These are phyloP conservation scores for Ceratobasidium sp. DNA, from an alignment of 1,284 basidiomycete genomes.

Conservation along the genomic window DNA sequence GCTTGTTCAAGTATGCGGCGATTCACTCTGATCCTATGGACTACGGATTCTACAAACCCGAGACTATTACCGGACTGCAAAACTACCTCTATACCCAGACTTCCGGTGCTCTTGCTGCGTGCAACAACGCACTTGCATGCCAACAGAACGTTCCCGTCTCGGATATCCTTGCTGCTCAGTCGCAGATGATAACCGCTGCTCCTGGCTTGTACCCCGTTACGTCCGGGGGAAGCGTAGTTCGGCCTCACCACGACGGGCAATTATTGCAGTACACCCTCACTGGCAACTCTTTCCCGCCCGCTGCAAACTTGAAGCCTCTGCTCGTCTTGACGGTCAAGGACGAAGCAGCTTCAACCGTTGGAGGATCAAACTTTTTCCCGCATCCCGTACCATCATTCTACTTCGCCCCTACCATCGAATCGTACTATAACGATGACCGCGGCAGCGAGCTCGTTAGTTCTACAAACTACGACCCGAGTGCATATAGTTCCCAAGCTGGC, in stretches of 20 bases:
- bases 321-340: slow-evolving; percentile 72
- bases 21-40: slow-evolving; percentile 87
- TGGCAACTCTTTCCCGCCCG: slow-evolving; percentile 59
- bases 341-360: slow-evolving; percentile 69
- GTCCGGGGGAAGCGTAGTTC: slow-evolving; percentile 56
- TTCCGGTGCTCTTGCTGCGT: slow-evolving; percentile 56
- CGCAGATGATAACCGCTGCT: slow-evolving; percentile 54
- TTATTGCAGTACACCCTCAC: slow-evolving; percentile 68
- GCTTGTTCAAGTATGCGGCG: slow-evolving; percentile 74
- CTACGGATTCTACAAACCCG: slow-evolving; percentile 69
- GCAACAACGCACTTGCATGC: slow-evolving; percentile 53
- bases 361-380: slow-evolving; percentile 50
- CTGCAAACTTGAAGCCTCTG: slow-evolving; percentile 63
- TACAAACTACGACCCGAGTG: slow-evolving; percentile 57
- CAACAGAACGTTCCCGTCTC: slow-evolving; percentile 58
- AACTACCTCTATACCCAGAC: slow-evolving; percentile 60
- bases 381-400: slow-evolving; percentile 52
- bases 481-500: slow-evolving; percentile 40
- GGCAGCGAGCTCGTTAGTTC: slow-evolving; percentile 58
- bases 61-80: slow-evolving; percentile 63
- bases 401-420: slow-evolving; percentile 54
- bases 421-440: slow-evolving; percentile 59
- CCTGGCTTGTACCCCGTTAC: slow-evolving; percentile 54
- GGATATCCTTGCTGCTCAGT: slow-evolving; percentile 61
- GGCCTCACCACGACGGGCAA: slow-evolving; percentile 56